These are phyloP conservation scores for Pleurotus pulmonarius DNA, from an alignment of 768 basidiomycete species.

Conservation along the genomic window DNA sequence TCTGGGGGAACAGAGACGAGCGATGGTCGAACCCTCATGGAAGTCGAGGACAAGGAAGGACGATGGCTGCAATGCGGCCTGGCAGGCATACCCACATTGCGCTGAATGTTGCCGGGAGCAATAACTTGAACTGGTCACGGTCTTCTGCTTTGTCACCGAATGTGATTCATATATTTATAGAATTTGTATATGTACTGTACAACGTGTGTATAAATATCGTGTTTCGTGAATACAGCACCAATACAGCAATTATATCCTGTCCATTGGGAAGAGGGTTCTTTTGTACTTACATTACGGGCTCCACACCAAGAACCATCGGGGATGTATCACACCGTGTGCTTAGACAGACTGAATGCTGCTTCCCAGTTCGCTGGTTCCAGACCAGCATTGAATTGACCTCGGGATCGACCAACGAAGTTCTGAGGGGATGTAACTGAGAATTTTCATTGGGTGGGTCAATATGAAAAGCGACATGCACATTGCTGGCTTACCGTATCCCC, in stretches of 20 bases:
- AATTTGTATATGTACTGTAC: background rate
- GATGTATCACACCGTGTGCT: constrained; percentile 21
- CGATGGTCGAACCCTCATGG: constrained; percentile 22
- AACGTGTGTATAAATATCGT: background rate
- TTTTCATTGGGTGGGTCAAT: background rate
- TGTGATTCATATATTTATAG: background rate
- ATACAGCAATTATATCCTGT: no score
- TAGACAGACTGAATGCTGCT: constrained; percentile 49
- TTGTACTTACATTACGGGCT: no score
- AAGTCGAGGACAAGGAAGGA: background rate
- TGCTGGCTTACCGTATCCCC: constrained; percentile 41
- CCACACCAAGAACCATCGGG: no score
- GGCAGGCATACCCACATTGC: background rate
- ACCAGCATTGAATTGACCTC: constrained; percentile 24
- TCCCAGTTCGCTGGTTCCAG: constrained; percentile 40
- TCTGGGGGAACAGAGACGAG: constrained; percentile 66
- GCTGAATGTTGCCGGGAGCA: constrained; percentile 2
- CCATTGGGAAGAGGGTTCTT: no score
- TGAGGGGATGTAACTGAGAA: constrained; percentile 42
- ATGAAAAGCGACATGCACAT: background rate
- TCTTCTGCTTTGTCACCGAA: constrained; percentile 16
- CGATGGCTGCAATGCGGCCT: background rate
- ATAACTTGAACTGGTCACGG: constrained; percentile 8
- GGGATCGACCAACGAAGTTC: constrained; percentile 50
- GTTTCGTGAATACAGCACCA: no score